A percentile compares a stretch with the other conserved stretches of the same genome.
Evolutionary conservation across 768 basidiomycete genomes (phyloP).

Genomic region (Suillus ampliporus): DNA sequence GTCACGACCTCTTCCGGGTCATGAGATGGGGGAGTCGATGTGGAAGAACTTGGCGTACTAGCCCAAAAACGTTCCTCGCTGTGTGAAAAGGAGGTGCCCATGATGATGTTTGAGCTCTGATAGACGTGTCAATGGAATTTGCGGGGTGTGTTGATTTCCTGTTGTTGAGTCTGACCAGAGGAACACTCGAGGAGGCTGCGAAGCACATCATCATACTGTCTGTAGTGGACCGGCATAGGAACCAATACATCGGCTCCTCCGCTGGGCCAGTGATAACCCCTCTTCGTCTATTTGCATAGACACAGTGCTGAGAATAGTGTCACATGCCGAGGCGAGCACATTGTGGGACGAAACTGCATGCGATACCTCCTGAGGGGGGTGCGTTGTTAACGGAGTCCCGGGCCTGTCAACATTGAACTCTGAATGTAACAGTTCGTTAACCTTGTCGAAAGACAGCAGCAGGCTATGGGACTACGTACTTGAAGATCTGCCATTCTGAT

Average conservation of each 20-base stretch:
- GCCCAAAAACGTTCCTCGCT: conserved; percentile 8
- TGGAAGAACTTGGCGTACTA: conserved; percentile 4
- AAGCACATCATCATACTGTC: conserved; percentile 6
- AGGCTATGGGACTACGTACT: not conserved
- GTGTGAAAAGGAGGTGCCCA: not conserved
- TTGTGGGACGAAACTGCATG: not conserved
- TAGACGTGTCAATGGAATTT: not conserved
- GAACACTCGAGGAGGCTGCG: conserved; percentile 1
- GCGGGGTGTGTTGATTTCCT: not conserved
- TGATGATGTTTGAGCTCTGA: not conserved
- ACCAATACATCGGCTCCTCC: conserved; percentile 1
- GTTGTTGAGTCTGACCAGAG: not conserved
- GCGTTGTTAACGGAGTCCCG: too few relatives aligned
- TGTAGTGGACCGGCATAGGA: conserved; percentile 4
- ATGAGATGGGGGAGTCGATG: conserved; percentile 1
- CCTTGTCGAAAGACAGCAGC: too few relatives aligned
- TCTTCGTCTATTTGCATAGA: not conserved
- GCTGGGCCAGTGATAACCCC: conserved; percentile 5
- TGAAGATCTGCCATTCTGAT: not conserved
- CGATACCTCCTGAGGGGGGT: too few relatives aligned
- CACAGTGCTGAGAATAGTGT: not conserved
- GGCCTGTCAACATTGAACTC: too few relatives aligned
- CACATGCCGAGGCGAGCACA: too few relatives aligned
- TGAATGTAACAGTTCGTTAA: too few relatives aligned
- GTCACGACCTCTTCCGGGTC: conserved; percentile 4